These are phyloP conservation scores for Chiua virens DNA, from an alignment of 768 basidiomycete genomes.

Conservation along the genomic window DNA sequence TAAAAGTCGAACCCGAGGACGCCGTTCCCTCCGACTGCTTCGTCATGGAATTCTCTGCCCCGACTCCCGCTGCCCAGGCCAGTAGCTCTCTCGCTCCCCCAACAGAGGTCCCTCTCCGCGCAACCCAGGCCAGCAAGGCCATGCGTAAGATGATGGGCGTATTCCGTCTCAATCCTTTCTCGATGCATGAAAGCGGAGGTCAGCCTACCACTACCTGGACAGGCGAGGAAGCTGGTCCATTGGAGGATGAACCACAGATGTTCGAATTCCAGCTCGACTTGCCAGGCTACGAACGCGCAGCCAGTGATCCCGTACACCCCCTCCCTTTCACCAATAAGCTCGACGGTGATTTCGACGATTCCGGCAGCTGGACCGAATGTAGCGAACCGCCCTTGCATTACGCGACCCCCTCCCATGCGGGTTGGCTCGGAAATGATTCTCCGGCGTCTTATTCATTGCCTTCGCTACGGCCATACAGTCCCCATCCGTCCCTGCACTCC, in stretches of 20 bases:
- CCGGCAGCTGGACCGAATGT: constrained; percentile 25
- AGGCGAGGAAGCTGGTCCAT: constrained; percentile 54
- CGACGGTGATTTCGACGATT: constrained; percentile 19
- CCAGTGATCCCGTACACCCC: constrained; percentile 17
- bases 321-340: constrained; percentile 9
- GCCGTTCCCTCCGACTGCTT: constrained; percentile 27
- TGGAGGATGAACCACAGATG: constrained; percentile 58
- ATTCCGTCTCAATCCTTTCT: constrained; percentile 76
- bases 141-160: constrained; percentile 80
- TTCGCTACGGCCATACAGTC: constrained; percentile 29
- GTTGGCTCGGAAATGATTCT: constrained; percentile 31
- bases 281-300: constrained; percentile 25
- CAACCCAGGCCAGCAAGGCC: constrained; percentile 65
- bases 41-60: constrained; percentile 35
- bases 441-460: constrained; percentile 29
- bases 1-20: constrained; percentile 34
- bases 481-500: constrained; percentile 26
- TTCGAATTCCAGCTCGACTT: constrained; percentile 65
- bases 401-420: constrained; percentile 20
- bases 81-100: constrained; percentile 48
- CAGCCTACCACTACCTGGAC: constrained; percentile 45
- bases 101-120: constrained; percentile 70
- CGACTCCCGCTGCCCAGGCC: constrained; percentile 32
- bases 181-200: constrained; percentile 54
- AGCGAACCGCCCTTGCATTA: constrained; percentile 21